Conservation (phyloP, 441 rosid species). For the Euphorbia celastroides region DNA sequence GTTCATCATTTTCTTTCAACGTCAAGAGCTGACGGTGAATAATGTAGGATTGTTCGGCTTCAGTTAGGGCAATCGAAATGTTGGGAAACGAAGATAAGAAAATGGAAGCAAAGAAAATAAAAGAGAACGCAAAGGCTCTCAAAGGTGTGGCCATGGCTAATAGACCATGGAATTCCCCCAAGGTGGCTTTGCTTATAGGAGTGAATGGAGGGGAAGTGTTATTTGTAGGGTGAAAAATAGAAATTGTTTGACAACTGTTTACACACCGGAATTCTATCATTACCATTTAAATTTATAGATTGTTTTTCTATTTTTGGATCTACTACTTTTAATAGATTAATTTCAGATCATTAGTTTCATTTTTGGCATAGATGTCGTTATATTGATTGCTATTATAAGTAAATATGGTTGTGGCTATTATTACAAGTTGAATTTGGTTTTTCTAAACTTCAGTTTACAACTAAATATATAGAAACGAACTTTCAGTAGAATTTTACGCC, state of each 20-base stretch:
- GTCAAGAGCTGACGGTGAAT: slow-evolving; percentile 60
- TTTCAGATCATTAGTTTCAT: not conserved
- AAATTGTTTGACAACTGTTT: too few relatives aligned
- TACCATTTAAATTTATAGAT: too few relatives aligned
- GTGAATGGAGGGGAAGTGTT: slow-evolving; percentile 11
- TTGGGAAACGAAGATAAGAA: slow-evolving; percentile 23
- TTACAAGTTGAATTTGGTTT: too few relatives aligned
- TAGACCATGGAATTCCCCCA: slow-evolving; percentile 55
- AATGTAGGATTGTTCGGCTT: slow-evolving; percentile 46
- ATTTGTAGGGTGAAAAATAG: slow-evolving; percentile 18
- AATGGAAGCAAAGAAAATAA: slow-evolving; percentile 18
- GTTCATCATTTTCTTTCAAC: slow-evolving; percentile 32
- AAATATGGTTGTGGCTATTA: too few relatives aligned
- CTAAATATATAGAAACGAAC: too few relatives aligned
- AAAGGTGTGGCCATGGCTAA: slow-evolving; percentile 35
- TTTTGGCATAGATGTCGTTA: too few relatives aligned
- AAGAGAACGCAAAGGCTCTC: slow-evolving; percentile 51
- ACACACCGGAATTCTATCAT: too few relatives aligned
- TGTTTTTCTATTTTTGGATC: too few relatives aligned
- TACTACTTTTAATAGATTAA: not conserved
- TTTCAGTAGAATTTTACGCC: too few relatives aligned
- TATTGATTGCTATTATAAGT: too few relatives aligned
- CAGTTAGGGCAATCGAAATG: slow-evolving; percentile 38
- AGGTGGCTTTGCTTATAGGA: slow-evolving; percentile 69
- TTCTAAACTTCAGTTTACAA: too few relatives aligned